phyloP scores from a whole-genome alignment of 1,139 yeast genomes.

The Protomyces pachydermus region DNA sequence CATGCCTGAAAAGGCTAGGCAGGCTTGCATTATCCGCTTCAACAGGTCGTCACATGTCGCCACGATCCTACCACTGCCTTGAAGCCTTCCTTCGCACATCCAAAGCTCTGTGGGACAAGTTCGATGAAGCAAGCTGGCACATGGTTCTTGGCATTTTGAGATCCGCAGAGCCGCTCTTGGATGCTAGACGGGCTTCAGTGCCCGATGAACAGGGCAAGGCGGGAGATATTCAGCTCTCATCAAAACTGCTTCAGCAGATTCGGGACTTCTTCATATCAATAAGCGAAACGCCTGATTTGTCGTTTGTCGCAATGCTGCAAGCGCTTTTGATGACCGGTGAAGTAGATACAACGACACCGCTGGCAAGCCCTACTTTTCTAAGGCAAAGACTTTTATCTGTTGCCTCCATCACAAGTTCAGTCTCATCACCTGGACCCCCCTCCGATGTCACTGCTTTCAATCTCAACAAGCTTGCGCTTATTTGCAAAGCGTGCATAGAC shows the following conservation, averaged over 20 bases:
- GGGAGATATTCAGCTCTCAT: neutral
- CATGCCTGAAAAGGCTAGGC: slow-evolving; percentile 15
- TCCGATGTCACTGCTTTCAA: neutral
- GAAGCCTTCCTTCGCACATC: slow-evolving; percentile 1
- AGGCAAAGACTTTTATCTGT: neutral
- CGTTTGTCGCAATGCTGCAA: slow-evolving; percentile 6
- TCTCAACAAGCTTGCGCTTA: neutral
- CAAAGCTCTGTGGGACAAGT: neutral
- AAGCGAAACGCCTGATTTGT: neutral
- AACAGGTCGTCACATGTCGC: neutral
- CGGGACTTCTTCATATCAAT: slow-evolving; percentile 1
- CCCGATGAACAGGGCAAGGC: neutral
- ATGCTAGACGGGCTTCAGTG: neutral
- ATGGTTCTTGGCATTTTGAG: slow-evolving; percentile 11
- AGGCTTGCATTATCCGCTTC: slow-evolving; percentile 14
- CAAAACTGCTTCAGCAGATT: neutral
- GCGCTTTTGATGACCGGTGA: slow-evolving; percentile 6
- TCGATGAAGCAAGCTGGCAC: slow-evolving; percentile 5
- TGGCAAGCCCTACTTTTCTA: neutral
- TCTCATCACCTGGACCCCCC: neutral
- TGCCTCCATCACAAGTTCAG: neutral
- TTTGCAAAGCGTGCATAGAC: neutral
- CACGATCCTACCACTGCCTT: slow-evolving; percentile 9
- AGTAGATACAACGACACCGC: slow-evolving; percentile 5
- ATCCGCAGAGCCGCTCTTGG: slow-evolving; percentile 5